These are phyloP conservation scores for Lasiodiplodia hormozganensis DNA, from an alignment of 2,329 filamentous ascomycete species.

Conservation along the genomic window DNA sequence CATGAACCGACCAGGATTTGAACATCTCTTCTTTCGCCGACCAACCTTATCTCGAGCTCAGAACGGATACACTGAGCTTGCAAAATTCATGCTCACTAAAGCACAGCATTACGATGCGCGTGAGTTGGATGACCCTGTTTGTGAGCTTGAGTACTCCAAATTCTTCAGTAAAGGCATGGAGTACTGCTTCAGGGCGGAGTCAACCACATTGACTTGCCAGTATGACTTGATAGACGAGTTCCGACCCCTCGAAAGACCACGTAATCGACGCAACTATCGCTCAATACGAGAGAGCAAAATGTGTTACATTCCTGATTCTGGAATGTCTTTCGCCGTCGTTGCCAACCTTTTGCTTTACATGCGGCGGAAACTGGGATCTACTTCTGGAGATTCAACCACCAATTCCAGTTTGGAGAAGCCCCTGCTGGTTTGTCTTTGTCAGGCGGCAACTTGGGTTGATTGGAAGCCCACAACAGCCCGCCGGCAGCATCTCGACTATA, in stretches of 20 bases:
- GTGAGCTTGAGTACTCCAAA: too few relatives aligned
- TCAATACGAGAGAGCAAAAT: background rate
- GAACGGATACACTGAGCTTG: conserved; percentile 13
- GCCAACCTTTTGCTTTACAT: background rate
- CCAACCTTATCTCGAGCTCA: background rate
- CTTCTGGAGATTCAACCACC: background rate
- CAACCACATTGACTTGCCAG: background rate
- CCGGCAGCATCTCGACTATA: background rate
- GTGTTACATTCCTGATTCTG: background rate
- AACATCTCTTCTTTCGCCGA: background rate
- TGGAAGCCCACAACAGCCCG: background rate
- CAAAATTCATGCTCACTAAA: background rate
- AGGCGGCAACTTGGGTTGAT: background rate
- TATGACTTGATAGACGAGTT: background rate
- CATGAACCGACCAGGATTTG: background rate
- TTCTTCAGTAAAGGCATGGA: background rate
- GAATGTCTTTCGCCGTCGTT: background rate
- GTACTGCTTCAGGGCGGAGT: background rate
- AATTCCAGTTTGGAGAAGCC: background rate
- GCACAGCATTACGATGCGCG: too few relatives aligned
- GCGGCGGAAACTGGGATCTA: background rate
- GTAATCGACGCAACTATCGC: too few relatives aligned
- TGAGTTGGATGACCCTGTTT: too few relatives aligned
- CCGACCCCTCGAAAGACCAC: background rate
- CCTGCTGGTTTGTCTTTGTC: background rate